Percentiles rank a stretch among this genome's conserved stretches.
Conservation (phyloP, 2,329 filamentous ascomycete genomes). For the Xylariaceae sp. region DNA sequence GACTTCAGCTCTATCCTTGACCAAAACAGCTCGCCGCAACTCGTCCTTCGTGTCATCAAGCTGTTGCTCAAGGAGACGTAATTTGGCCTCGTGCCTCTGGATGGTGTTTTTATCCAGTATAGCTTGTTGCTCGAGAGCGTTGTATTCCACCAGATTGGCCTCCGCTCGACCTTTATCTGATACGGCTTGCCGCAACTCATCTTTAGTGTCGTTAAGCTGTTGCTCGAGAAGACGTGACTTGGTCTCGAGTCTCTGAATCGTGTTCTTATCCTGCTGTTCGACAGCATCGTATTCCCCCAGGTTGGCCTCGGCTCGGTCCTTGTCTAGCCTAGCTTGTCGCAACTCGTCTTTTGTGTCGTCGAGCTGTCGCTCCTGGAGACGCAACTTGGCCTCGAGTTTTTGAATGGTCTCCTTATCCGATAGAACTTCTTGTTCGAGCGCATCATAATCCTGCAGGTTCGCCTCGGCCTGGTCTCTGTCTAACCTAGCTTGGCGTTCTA, state of each 20-base stretch:
- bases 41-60: neutral
- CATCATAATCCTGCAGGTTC: conserved; percentile 51
- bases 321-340: conserved; percentile 50
- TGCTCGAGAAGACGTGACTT: neutral
- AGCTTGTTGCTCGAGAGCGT: no score
- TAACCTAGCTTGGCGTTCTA: conserved; percentile 44
- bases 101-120: conserved; percentile 38
- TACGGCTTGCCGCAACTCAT: neutral
- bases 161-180: conserved; percentile 55
- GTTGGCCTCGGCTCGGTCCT: conserved; percentile 54
- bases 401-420: conserved; percentile 38
- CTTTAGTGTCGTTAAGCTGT: neutral
- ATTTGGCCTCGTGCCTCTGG: neutral
- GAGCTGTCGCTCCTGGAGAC: conserved; percentile 47
- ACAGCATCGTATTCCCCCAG: conserved; percentile 52
- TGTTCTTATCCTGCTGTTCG: conserved; percentile 50
- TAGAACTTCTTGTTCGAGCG: conserved; percentile 62
- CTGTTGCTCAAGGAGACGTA: neutral
- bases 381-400: neutral
- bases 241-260: neutral
- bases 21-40: conserved; percentile 22
- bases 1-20: conserved; percentile 54
- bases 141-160: conserved; percentile 53
- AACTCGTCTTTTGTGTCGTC: conserved; percentile 43
- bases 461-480: conserved; percentile 55